Percentiles rank a stretch among this genome's conserved stretches.
Evolutionary conservation across 768 basidiomycete genomes (phyloP).

Genomic region (Cyclocybe aegerita): DNA sequence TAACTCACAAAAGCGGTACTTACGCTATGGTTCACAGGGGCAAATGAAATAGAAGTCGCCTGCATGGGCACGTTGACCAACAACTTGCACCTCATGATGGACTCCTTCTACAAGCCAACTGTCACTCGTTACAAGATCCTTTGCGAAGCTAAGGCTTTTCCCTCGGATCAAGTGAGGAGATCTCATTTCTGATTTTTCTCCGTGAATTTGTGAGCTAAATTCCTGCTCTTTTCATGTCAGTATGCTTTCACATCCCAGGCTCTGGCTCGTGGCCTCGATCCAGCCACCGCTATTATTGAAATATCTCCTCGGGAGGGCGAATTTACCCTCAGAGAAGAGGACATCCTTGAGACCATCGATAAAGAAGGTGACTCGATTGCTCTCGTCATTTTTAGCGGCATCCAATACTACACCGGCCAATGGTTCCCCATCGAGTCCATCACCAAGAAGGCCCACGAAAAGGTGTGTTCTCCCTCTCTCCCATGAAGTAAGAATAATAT

Average conservation of each 20-base stretch:
- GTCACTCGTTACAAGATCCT: slow-evolving; percentile 86
- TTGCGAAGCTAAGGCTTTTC: slow-evolving; percentile 92
- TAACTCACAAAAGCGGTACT: slow-evolving; percentile 3
- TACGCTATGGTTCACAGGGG: slow-evolving; percentile 51
- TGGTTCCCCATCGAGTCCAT: slow-evolving; percentile 86
- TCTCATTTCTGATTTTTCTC: slow-evolving; percentile 8
- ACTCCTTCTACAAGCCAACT: slow-evolving; percentile 91
- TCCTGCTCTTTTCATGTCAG: slow-evolving; percentile 39
- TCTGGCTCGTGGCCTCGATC: slow-evolving; percentile 72
- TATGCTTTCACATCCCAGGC: slow-evolving; percentile 97
- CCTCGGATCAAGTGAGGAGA: slow-evolving; percentile 84
- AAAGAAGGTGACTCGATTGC: slow-evolving; percentile 78
- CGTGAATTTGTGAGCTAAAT: slow-evolving; percentile 7
- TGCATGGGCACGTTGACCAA: slow-evolving; percentile 95
- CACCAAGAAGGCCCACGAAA: slow-evolving; percentile 79
- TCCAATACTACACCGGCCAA: slow-evolving; percentile 98
- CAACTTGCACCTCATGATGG: slow-evolving; percentile 95
- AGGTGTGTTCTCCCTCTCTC: slow-evolving; percentile 45
- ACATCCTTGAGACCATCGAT: slow-evolving; percentile 77
- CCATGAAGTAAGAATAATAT: not conserved
- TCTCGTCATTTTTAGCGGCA: slow-evolving; percentile 88
- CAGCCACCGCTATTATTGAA: slow-evolving; percentile 72
- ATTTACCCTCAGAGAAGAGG: slow-evolving; percentile 81
- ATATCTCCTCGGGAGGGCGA: slow-evolving; percentile 82
- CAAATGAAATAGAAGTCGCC: slow-evolving; percentile 85